phyloP scores from a whole-genome alignment of 148 eudicot genomes.

The Nepenthes mirabilis region DNA sequence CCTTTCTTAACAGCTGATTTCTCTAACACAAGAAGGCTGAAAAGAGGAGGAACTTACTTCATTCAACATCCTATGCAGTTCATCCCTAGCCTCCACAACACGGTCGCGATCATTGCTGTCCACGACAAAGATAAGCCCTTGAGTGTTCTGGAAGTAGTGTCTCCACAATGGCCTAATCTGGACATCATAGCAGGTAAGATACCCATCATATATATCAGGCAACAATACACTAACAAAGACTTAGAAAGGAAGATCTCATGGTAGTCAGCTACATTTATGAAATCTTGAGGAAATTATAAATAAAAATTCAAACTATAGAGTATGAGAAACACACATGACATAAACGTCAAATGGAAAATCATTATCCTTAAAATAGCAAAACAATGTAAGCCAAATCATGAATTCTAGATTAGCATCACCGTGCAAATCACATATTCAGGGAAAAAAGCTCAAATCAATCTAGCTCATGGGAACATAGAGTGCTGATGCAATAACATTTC shows the following conservation, averaged over 20 bases:
- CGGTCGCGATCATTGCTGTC: slow-evolving; percentile 75
- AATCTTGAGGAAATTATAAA: neutral
- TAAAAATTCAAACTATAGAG: neutral
- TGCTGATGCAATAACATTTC: slow-evolving; percentile 12
- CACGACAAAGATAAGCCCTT: slow-evolving; percentile 67
- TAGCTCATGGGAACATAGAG: slow-evolving; percentile 30
- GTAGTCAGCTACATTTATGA: neutral
- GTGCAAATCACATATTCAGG: slow-evolving; percentile 11
- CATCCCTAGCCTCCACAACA: slow-evolving; percentile 58
- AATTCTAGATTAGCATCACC: slow-evolving; percentile 8
- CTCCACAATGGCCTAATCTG: slow-evolving; percentile 71
- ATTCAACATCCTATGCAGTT: slow-evolving; percentile 64
- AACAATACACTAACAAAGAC: neutral
- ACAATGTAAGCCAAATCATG: slow-evolving; percentile 14
- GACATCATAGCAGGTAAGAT: neutral
- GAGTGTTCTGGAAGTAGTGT: slow-evolving; percentile 68
- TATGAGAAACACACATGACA: neutral
- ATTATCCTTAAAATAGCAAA: neutral
- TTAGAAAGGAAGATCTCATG: neutral
- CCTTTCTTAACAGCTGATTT: neutral
- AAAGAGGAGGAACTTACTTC: slow-evolving; percentile 21
- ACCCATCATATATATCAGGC: neutral
- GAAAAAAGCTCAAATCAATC: slow-evolving; percentile 5
- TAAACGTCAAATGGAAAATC: neutral
- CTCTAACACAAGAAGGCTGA: neutral